Evolutionary conservation across 345 rosid species (phyloP), one percentile per base, ranked within the genome.

Genomic region (Excoecaria cochinchinensis): DNA sequence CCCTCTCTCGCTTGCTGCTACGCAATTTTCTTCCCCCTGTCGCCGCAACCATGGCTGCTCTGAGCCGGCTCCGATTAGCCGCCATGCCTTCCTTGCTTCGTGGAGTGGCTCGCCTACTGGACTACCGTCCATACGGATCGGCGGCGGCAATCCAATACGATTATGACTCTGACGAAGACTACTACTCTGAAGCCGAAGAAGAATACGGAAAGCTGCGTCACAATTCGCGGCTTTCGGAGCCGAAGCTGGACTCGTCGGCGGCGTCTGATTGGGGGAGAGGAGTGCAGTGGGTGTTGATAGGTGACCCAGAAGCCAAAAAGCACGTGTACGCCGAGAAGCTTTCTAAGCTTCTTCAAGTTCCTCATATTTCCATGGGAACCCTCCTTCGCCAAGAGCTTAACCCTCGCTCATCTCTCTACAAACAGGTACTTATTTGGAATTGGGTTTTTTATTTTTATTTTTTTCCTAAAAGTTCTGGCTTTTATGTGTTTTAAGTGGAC

Each of bases 271-370:
- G 87, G 61, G 84, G 78, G 80, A 91, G 96, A 70, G 98, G 98
- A 79, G 93, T 90, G 70, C 97, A 95, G 74, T 95, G 99, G 99
- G 96, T 91, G 81, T 74, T 95, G 60, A 91, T 95, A 66, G 98
- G 98, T 3, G 93, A 87, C 15, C 91, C 92, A 3, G 90, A 90
- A 25, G 90, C 88, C 3, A 85, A 88, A 82, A 90, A 90, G 59
- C 92, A 86, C 77, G 85, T 85, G n/a, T 93, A 86, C 73, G 98
- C 98, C 0, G 90, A 87, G 79, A 86, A 81, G 81, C 92, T 95
- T 65, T 88, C 98, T n/a, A 85, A 85, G 69, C 96, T 95, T 78
- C 87, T 95, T 42, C 79, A 88, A 72, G 90, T 95, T 79, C 97
- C 99, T 73, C 96, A 89, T 83, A 93, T 95, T 82, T 95, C 98